Evolutionary conservation across 768 basidiomycete species (phyloP).

Genomic region (Chalciporus sphaerocephalus): DNA sequence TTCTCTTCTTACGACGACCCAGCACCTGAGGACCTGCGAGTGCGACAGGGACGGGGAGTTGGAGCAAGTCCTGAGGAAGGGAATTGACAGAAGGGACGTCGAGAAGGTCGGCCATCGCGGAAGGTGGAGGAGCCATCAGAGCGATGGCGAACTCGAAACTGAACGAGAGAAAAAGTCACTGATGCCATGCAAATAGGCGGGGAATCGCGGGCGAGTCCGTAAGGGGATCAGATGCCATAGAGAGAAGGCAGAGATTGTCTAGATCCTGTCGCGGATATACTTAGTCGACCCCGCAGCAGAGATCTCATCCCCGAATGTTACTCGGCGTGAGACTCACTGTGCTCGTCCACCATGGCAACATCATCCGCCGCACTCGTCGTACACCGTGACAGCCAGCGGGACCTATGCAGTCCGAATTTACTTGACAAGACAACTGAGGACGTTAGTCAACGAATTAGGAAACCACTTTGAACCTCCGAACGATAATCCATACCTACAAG

Average conservation of each 20-base stretch:
- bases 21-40: slow-evolving; percentile 26
- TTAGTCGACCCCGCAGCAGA: no score
- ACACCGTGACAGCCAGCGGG: no score
- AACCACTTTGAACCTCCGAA: slow-evolving; percentile 12
- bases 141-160: neutral
- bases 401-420: no score
- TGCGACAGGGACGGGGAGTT: slow-evolving; percentile 43
- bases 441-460: slow-evolving; percentile 6
- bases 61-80: slow-evolving; percentile 12
- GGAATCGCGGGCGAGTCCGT: neutral
- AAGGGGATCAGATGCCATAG: neutral
- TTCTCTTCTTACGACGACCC: slow-evolving; percentile 29
- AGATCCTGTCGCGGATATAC: no score
- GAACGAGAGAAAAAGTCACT: neutral
- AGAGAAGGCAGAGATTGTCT: no score
- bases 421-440: no score
- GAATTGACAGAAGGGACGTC: slow-evolving; percentile 2
- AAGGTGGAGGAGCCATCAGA: slow-evolving; percentile 2
- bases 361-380: no score
- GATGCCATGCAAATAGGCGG: neutral
- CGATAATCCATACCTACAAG: neutral
- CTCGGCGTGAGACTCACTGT: no score
- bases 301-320: no score
- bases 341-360: no score
- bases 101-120: slow-evolving; percentile 4